phyloP scores from a whole-genome alignment of 768 basidiomycete genomes.

The Termitomyces sp. region DNA sequence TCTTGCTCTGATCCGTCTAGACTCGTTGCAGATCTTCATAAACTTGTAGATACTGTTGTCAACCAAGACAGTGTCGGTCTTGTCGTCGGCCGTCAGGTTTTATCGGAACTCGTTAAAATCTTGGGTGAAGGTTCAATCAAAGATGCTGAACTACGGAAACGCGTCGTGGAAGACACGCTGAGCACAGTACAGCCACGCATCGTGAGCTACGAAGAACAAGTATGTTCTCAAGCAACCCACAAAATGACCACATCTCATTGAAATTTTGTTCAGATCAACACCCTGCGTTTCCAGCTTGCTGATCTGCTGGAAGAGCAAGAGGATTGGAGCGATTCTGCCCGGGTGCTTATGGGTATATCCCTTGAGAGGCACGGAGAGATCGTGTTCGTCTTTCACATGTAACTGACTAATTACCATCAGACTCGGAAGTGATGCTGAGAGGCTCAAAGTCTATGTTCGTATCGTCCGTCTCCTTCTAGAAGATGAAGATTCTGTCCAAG shows the following conservation, averaged over 20 bases:
- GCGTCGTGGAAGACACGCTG: slow-evolving; percentile 73
- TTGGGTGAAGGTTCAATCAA: slow-evolving; percentile 53
- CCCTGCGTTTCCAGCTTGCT: slow-evolving; percentile 83
- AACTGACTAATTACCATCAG: slow-evolving; percentile 27
- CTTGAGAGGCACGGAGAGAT: slow-evolving; percentile 69
- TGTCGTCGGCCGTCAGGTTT: slow-evolving; percentile 83
- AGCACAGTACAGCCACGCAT: slow-evolving; percentile 67
- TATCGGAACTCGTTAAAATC: slow-evolving; percentile 76
- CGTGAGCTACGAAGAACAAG: slow-evolving; percentile 95
- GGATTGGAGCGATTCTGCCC: slow-evolving; percentile 91
- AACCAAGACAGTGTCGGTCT: slow-evolving; percentile 79
- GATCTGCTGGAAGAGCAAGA: slow-evolving; percentile 86
- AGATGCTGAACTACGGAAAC: slow-evolving; percentile 55
- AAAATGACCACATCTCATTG: not conserved
- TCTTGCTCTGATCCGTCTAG: slow-evolving; percentile 39
- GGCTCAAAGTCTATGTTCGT: slow-evolving; percentile 85
- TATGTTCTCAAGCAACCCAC: slow-evolving; percentile 28
- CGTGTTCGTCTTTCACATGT: not conserved
- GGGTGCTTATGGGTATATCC: slow-evolving; percentile 87
- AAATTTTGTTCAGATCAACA: slow-evolving; percentile 55
- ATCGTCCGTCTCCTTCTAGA: slow-evolving; percentile 93
- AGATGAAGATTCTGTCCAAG: slow-evolving; percentile 94
- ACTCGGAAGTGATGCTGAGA: slow-evolving; percentile 73
- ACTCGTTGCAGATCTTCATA: slow-evolving; percentile 54
- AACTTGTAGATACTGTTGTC: slow-evolving; percentile 74